A percentile compares a stretch with the other conserved stretches of the same genome.
Evolutionary conservation across 2,329 filamentous ascomycete species (phyloP).

Genomic region (Teratosphaeria epicoccoides): DNA sequence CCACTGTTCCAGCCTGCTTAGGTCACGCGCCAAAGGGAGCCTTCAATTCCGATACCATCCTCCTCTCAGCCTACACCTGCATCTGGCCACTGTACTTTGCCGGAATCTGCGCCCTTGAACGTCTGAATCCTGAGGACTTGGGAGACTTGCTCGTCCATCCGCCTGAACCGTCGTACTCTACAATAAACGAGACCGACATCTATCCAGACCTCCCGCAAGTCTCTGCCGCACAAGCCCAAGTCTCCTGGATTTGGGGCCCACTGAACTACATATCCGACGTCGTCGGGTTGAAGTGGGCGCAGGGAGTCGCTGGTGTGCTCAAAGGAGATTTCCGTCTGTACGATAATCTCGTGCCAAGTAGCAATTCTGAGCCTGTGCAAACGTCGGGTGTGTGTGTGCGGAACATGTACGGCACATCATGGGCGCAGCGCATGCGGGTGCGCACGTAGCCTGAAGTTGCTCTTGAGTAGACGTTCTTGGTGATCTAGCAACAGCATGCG

Average conservation of each 20-base stretch:
- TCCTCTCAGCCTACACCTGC: constrained; percentile 20
- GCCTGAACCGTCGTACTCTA: too few species aligned
- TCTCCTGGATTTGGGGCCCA: constrained; percentile 22
- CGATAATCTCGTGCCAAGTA: constrained; percentile 1
- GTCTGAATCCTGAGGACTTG: constrained; percentile 11
- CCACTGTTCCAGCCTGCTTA: constrained; percentile 16
- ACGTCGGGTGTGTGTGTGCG: background rate
- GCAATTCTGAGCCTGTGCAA: background rate
- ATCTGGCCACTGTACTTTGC: constrained; percentile 28
- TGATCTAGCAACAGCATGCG: too few species aligned
- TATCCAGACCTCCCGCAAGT: background rate
- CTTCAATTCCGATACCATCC: constrained; percentile 14
- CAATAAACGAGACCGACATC: background rate
- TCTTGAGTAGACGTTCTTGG: too few species aligned
- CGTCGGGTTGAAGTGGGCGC: constrained; percentile 21
- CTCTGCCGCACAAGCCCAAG: constrained; percentile 18
- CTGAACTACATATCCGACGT: constrained; percentile 19
- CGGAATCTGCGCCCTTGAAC: constrained; percentile 22
- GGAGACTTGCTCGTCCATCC: background rate
- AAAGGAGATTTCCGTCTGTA: constrained; percentile 17
- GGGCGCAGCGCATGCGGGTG: background rate
- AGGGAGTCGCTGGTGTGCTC: constrained; percentile 21
- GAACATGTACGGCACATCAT: background rate
- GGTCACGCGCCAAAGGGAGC: constrained; percentile 16
- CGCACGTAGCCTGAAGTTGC: background rate